Conservation (phyloP, 2,329 filamentous ascomycete species). For the Hypoxylon sp. region DNA sequence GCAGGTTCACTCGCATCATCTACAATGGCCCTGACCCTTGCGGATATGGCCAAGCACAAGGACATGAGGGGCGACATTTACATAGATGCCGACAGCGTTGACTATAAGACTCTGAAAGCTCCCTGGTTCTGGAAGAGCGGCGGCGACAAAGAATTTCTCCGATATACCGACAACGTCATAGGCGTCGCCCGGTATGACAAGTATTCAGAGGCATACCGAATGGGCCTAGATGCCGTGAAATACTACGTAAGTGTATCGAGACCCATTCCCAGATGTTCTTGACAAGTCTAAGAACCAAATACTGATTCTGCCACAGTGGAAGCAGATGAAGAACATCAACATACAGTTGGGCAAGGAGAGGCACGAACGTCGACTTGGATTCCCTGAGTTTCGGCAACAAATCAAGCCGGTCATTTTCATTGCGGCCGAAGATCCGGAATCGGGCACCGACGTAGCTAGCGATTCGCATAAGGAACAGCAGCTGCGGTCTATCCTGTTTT, state of each 20-base stretch:
- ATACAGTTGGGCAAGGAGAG: neutral
- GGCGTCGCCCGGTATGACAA: neutral
- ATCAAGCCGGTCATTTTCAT: conserved; percentile 9
- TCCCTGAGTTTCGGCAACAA: neutral
- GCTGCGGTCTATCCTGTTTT: neutral
- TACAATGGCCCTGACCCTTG: neutral
- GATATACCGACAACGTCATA: neutral
- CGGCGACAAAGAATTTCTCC: neutral
- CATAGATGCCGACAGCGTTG: neutral
- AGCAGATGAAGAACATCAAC: neutral
- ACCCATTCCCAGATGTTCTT: neutral
- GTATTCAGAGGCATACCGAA: neutral
- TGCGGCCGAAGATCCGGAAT: neutral
- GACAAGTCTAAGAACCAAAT: too few species aligned
- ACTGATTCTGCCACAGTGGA: neutral
- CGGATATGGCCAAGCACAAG: neutral
- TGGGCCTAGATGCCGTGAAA: conserved; percentile 4
- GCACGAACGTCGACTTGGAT: neutral
- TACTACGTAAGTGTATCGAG: neutral
- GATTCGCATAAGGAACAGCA: neutral
- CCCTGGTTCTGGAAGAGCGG: neutral
- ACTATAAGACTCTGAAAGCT: neutral
- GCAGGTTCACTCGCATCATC: neutral
- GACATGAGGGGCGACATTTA: neutral
- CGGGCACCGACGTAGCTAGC: too few species aligned